These are phyloP conservation scores for Plectosphaerella cucumerina DNA, from an alignment of 2,329 filamentous ascomycete species.

Conservation along the genomic window DNA sequence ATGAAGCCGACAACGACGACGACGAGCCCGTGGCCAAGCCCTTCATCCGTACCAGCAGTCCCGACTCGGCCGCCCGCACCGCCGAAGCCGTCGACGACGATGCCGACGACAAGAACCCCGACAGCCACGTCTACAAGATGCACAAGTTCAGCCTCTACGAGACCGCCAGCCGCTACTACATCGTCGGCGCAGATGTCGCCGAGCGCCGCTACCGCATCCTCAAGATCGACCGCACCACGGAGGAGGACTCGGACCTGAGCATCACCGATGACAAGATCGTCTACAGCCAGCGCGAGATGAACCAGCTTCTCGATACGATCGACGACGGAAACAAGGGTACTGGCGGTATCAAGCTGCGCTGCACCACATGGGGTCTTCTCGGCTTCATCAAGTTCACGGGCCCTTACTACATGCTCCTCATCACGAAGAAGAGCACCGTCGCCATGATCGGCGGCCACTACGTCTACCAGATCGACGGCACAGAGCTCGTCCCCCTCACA, in stretches of 20 bases:
- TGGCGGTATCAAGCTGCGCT: conserved; percentile 84
- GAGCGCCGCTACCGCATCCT: conserved; percentile 86
- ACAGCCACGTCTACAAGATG: conserved; percentile 61
- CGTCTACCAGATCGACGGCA: conserved; percentile 91
- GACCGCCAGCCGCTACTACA: conserved; percentile 87
- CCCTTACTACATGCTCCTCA: conserved; percentile 93
- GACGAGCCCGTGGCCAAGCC: conserved; percentile 54
- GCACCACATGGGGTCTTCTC: conserved; percentile 87
- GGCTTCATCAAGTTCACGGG: conserved; percentile 97
- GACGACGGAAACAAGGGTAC: conserved; percentile 91
- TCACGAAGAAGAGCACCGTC: conserved; percentile 93
- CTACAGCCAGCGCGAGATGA: conserved; percentile 90
- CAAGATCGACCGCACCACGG: conserved; percentile 88
- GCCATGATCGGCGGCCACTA: conserved; percentile 96
- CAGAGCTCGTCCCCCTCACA: conserved; percentile 83
- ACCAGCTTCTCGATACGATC: conserved; percentile 86
- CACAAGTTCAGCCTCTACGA: conserved; percentile 98
- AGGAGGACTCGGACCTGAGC: conserved; percentile 68
- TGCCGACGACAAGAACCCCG: conserved; percentile 23
- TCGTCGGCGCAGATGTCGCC: conserved; percentile 87
- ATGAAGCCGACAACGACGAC: conserved; percentile 55
- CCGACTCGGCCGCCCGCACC: conserved; percentile 38
- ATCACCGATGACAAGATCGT: conserved; percentile 93
- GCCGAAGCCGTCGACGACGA: conserved; percentile 18
- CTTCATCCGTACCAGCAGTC: conserved; percentile 52